These are phyloP conservation scores for Teunomyces cretensis DNA, from an alignment of 805 yeast species.

Conservation along the genomic window DNA sequence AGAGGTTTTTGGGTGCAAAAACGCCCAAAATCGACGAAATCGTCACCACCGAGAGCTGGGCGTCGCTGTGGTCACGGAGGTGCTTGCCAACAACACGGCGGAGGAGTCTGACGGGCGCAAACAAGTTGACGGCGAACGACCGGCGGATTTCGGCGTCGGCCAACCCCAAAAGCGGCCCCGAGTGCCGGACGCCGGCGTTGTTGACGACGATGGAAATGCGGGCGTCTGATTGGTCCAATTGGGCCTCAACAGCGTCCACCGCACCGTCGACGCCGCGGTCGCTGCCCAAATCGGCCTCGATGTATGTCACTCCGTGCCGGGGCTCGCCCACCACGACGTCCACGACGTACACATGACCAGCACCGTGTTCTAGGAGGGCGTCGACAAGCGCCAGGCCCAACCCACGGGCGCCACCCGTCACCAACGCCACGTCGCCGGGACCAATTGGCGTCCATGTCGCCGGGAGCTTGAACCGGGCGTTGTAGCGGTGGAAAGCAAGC, in stretches of 20 bases:
- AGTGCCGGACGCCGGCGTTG: slow-evolving; percentile 48
- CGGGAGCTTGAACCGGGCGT: not conserved
- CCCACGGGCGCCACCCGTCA: slow-evolving; percentile 55
- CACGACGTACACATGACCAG: slow-evolving; percentile 26
- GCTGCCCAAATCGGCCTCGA: slow-evolving; percentile 24
- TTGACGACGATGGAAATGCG: slow-evolving; percentile 38
- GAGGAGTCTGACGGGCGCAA: slow-evolving; percentile 30
- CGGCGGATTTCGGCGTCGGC: slow-evolving; percentile 18
- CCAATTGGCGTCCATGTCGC: slow-evolving; percentile 2
- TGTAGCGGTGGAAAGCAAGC: not conserved
- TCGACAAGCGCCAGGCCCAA: slow-evolving; percentile 45
- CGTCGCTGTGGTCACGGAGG: slow-evolving; percentile 13
- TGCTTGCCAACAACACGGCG: slow-evolving; percentile 16
- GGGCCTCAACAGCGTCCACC: slow-evolving; percentile 11
- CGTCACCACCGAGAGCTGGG: slow-evolving; percentile 36
- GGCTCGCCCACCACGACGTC: slow-evolving; percentile 24
- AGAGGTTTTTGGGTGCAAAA: slow-evolving; percentile 48
- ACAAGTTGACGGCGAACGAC: slow-evolving; percentile 31
- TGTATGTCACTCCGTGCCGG: slow-evolving; percentile 17
- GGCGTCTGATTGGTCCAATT: slow-evolving; percentile 3
- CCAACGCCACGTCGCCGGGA: slow-evolving; percentile 23
- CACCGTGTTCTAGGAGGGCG: slow-evolving; percentile 15
- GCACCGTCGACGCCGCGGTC: slow-evolving; percentile 13
- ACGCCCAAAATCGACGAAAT: slow-evolving; percentile 49
- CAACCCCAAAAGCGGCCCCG: slow-evolving; percentile 25